Percentiles rank a stretch among this genome's conserved stretches.
Conservation (phyloP, 73 alveolate genomes). For the Paramecium primaurelia region DNA sequence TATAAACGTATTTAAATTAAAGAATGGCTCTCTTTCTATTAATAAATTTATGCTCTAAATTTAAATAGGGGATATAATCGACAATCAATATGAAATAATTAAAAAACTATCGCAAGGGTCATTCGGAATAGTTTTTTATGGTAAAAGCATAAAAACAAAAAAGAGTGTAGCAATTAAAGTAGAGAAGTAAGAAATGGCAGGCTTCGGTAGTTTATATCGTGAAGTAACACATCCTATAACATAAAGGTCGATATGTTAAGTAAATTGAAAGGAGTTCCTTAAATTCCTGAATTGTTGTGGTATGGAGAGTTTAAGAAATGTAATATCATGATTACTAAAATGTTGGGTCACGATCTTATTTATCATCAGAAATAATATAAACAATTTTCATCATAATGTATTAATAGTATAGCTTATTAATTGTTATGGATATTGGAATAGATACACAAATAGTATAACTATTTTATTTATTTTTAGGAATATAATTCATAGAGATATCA, state of each 20-base stretch:
- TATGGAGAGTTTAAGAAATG: constrained; percentile 57
- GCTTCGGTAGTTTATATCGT: background rate
- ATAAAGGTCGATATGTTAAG: constrained; percentile 13
- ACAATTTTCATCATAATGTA: background rate
- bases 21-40: background rate
- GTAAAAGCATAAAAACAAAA: constrained; percentile 23
- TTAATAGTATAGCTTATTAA: background rate
- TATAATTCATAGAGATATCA: constrained; percentile 39
- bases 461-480: background rate
- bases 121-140: constrained; percentile 50
- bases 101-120: constrained; percentile 47
- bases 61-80: constrained; percentile 41
- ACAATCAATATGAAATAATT: background rate
- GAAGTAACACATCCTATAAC: background rate
- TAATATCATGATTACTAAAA: constrained; percentile 78
- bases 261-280: constrained; percentile 11
- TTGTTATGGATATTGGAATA: background rate
- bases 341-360: constrained; percentile 68
- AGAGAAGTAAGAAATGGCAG: constrained; percentile 29
- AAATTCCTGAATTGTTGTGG: constrained; percentile 69
- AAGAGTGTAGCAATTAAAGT: constrained; percentile 53
- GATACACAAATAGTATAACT: constrained; percentile 18
- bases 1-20: background rate
- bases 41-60: background rate
- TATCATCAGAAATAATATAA: background rate